Evolutionary conservation across 306 rosid species (phyloP).

Genomic region (Aeschynomene evenia): DNA sequence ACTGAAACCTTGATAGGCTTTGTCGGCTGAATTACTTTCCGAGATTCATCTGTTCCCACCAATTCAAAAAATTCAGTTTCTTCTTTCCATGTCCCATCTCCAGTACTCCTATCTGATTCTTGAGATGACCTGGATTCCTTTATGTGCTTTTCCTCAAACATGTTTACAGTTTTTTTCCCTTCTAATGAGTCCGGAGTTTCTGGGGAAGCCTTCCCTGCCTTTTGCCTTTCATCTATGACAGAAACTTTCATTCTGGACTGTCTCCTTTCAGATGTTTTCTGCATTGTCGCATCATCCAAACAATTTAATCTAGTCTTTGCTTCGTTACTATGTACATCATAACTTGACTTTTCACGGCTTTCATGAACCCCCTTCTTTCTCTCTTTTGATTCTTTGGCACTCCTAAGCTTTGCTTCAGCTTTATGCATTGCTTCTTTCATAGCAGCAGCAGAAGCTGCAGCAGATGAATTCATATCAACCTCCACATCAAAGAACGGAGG

Average conservation of each 20-base stretch:
- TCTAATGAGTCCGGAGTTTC: conserved; percentile 41
- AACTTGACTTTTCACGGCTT: conserved; percentile 37
- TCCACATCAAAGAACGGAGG: conserved; percentile 82
- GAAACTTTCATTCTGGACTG: conserved; percentile 33
- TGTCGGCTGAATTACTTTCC: conserved; percentile 40
- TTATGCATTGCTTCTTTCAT: conserved; percentile 64
- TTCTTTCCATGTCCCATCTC: conserved; percentile 70
- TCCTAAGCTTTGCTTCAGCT: conserved; percentile 54
- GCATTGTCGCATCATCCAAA: conserved; percentile 45
- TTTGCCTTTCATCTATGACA: conserved; percentile 53
- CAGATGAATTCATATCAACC: conserved; percentile 83
- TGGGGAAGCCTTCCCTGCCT: conserved; percentile 42
- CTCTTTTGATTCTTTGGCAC: conserved; percentile 66
- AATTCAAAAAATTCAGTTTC: conserved; percentile 78
- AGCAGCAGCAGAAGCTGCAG: conserved; percentile 39
- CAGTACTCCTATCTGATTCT: conserved; percentile 49
- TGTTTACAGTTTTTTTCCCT: conserved; percentile 33
- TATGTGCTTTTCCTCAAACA: conserved; percentile 34
- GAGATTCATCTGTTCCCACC: conserved; percentile 65
- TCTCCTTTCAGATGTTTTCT: conserved; percentile 39
- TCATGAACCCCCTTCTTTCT: conserved; percentile 55
- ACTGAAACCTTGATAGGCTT: conserved; percentile 39
- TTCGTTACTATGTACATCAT: conserved; percentile 43
- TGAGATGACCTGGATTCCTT: conserved; percentile 53
- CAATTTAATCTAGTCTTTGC: conserved; percentile 37